A percentile compares a stretch with the other conserved stretches of the same genome.
phyloP scores from a whole-genome alignment of 768 basidiomycete genomes.

The Tremella fuciformis region DNA sequence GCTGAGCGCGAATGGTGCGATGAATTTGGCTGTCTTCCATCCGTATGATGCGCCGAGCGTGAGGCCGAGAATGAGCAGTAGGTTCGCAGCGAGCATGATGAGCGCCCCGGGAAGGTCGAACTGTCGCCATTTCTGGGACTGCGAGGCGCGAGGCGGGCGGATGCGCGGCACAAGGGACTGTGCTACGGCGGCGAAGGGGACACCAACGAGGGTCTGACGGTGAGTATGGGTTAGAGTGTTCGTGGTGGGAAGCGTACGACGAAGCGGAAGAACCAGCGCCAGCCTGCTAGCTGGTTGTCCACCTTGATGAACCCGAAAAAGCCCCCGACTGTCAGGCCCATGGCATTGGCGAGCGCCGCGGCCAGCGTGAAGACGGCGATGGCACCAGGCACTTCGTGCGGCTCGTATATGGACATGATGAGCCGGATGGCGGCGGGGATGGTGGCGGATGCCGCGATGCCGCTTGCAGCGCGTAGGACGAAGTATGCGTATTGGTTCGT shows the following conservation, averaged over 20 bases:
- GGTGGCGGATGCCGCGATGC: constrained; percentile 20
- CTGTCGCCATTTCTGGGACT: constrained; percentile 19
- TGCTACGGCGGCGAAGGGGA: constrained; percentile 24
- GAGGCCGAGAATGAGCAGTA: constrained; percentile 36
- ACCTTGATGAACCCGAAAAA: constrained; percentile 35
- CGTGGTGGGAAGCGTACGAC: not conserved
- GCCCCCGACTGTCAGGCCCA: constrained; percentile 29
- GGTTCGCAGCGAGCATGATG: constrained; percentile 18
- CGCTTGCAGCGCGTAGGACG: constrained; percentile 24
- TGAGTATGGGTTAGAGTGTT: not conserved
- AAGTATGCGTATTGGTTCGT: constrained; percentile 35
- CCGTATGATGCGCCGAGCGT: constrained; percentile 38
- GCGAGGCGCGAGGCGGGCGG: constrained; percentile 26
- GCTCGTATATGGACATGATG: constrained; percentile 37
- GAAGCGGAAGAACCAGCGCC: constrained; percentile 44
- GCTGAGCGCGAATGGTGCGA: constrained; percentile 29
- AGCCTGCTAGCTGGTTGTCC: constrained; percentile 33
- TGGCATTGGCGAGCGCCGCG: constrained; percentile 23
- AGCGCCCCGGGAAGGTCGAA: constrained; percentile 23
- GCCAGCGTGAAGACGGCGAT: constrained; percentile 29
- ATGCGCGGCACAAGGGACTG: constrained; percentile 22
- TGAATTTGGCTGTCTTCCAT: constrained; percentile 28
- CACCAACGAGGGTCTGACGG: not conserved
- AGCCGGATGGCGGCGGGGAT: constrained; percentile 38
- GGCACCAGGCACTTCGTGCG: constrained; percentile 21